These are phyloP conservation scores for Papiliotrema laurentii DNA, from an alignment of 1,284 basidiomycete species.

Conservation along the genomic window DNA sequence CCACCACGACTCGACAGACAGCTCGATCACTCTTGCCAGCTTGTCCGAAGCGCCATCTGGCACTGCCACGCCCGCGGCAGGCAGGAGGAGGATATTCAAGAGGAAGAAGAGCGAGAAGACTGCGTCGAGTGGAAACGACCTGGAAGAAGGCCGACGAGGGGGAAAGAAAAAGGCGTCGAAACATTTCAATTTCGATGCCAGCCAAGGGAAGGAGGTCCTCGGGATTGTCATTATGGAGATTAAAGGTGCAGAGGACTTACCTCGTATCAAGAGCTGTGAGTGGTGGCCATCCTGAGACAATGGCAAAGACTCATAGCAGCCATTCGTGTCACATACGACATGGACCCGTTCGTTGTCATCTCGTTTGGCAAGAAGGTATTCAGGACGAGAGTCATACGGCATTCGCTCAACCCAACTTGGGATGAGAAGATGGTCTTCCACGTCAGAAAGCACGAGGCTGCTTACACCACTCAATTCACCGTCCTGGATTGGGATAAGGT, in stretches of 20 bases:
- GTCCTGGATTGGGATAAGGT: slow-evolving; percentile 91
- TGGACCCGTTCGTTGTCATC: slow-evolving; percentile 95
- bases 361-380: slow-evolving; percentile 97
- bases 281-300: slow-evolving; percentile 14
- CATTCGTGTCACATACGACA: slow-evolving; percentile 57
- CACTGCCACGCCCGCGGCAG: slow-evolving; percentile 15
- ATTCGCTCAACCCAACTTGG: slow-evolving; percentile 86
- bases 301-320: slow-evolving; percentile 19
- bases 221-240: slow-evolving; percentile 88
- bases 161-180: slow-evolving; percentile 32
- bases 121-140: background rate
- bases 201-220: slow-evolving; percentile 64
- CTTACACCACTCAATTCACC: slow-evolving; percentile 70
- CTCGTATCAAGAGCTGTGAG: slow-evolving; percentile 78
- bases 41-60: slow-evolving; percentile 20
- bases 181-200: slow-evolving; percentile 64
- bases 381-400: slow-evolving; percentile 81
- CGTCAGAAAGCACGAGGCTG: slow-evolving; percentile 77
- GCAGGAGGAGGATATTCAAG: slow-evolving; percentile 21
- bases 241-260: slow-evolving; percentile 71
- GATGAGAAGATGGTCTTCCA: slow-evolving; percentile 96
- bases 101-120: slow-evolving; percentile 14
- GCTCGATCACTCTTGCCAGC: slow-evolving; percentile 3
- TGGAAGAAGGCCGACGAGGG: too few species aligned
- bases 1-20: background rate